Evolutionary conservation across 2,329 filamentous ascomycete genomes (phyloP), one percentile per base, ranked within the genome.

Genomic region (Nemania bipapillata): DNA sequence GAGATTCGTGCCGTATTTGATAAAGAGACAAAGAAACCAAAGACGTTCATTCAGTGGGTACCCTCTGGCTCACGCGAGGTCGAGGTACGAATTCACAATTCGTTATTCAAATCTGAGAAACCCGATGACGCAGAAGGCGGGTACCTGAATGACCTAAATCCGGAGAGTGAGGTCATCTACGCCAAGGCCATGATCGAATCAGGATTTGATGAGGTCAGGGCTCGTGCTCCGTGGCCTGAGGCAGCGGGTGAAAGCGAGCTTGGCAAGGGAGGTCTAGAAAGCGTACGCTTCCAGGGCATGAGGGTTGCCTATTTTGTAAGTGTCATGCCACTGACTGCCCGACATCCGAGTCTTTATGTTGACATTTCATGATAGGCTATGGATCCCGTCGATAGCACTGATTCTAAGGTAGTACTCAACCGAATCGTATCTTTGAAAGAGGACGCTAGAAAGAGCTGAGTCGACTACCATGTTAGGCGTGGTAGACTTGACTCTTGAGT

Each of bases 11-110:
- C 91, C 15, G 85, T 86, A 22, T 90, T 90, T 63, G 91, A 92
- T 70, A 91, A 91, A 67, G 91, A 92, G 69, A 87, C 86, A 20
- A 89, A 90, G 77, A 87, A 89, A 74, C 89, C 91, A 49, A 95
- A 96, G 82, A 90, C 93, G 1, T 92, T 89, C 77, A 97, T 97
- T 78, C 94, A 97, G 78, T 97, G 95, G 95, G 92, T 97, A 5
- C 89, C 90, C 4, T 88, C 89, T 45, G 90, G 88, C 1, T 87
- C 90, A 0, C 85, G 85, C 15, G 89, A 89, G 72, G 90, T 91
- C 12, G 91, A 94, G 79, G 92, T 89, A 49, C 91, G 94, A 67
- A 85, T 96, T 55, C 91, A 96, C 82, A 92, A 93, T 78, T 84
- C 89, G 2, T 86, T 98, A 0, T 97, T 97, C 87, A 94, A 93